Conservation (phyloP, 2,329 filamentous ascomycete species). For the Diplodia sapinea region DNA sequence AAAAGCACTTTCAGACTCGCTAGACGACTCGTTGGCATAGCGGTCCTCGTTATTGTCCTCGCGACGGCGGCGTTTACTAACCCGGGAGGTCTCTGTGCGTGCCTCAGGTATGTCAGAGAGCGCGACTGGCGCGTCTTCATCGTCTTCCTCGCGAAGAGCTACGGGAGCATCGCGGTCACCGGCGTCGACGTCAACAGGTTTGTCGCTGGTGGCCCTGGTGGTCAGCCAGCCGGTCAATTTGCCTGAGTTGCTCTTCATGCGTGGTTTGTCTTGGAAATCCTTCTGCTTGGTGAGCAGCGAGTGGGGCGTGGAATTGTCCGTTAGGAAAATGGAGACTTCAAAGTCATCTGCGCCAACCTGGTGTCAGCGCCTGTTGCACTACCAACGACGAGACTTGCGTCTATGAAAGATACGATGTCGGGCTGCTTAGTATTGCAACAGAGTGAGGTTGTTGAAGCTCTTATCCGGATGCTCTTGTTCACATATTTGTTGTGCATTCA, state of each 20-base stretch:
- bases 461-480: too few species aligned
- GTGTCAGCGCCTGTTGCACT: conserved; percentile 16
- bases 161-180: conserved; percentile 52
- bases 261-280: conserved; percentile 59
- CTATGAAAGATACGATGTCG: background rate
- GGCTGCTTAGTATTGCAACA: too few species aligned
- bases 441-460: too few species aligned
- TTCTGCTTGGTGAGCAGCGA: conserved; percentile 87
- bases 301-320: conserved; percentile 77
- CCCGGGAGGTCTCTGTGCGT: conserved; percentile 36
- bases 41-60: conserved; percentile 40
- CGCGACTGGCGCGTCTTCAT: conserved; percentile 59
- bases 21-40: conserved; percentile 40
- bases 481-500: too few species aligned
- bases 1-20: conserved; percentile 42
- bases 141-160: conserved; percentile 59
- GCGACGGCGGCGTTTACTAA: conserved; percentile 33
- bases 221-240: conserved; percentile 56
- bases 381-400: background rate
- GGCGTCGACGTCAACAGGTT: conserved; percentile 51
- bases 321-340: conserved; percentile 92
- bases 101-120: conserved; percentile 64
- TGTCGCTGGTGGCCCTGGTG: conserved; percentile 45
- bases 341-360: conserved; percentile 76
- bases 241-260: conserved; percentile 53